Evolutionary conservation across 2,329 filamentous ascomycete genomes (phyloP), one percentile per base, ranked within the genome.

Genomic region (Colletotrichum australisinense): DNA sequence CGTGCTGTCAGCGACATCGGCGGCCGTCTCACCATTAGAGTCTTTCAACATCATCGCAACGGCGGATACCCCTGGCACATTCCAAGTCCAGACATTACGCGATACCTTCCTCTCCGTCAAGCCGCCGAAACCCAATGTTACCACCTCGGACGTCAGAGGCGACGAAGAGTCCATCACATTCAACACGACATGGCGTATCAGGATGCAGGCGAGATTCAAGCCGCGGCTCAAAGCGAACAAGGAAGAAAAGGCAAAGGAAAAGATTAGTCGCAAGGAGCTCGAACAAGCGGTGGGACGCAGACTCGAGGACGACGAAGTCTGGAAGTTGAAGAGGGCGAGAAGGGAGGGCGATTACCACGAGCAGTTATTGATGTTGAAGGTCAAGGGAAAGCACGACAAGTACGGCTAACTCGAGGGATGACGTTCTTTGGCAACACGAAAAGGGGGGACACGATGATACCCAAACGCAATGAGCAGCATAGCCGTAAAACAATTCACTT

Each of bases 131-230:
- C 85, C 85, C 16, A 84, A 86, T 24, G 86, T 84, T 49, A 84
- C 85, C 0, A 79, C 84, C 1, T 88, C 91, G 0, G 93, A 95
- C 76, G 86, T 97, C 14, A 91, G 94, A 38, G 95, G 94, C 62
- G 95, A 98, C 81, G 93, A 91, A 8, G 90, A 92, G 16, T 84
- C 85, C 9, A 90, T 92, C 63, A 89, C 87, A 5, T 94, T 93
- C 79, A 89, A 89, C 77, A 95, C 94, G 11, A 93, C 92, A 7
- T 81, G 97, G 73, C 89, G 94, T 63, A 90, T 98, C 78, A 93
- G 95, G 67, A 98, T 98, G 95, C 96, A 98, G 85, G 95, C 96
- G 26, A 89, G 94, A 63, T 98, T 97, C 86, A 98, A 98, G 86
- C 95, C 96, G 9, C 89, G 90, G 75, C 83, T 97, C 58, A 94